A percentile compares a stretch with the other conserved stretches of the same genome.
These are phyloP conservation scores for Penicillium sp. DNA, from an alignment of 2,329 filamentous ascomycete species.

Conservation along the genomic window DNA sequence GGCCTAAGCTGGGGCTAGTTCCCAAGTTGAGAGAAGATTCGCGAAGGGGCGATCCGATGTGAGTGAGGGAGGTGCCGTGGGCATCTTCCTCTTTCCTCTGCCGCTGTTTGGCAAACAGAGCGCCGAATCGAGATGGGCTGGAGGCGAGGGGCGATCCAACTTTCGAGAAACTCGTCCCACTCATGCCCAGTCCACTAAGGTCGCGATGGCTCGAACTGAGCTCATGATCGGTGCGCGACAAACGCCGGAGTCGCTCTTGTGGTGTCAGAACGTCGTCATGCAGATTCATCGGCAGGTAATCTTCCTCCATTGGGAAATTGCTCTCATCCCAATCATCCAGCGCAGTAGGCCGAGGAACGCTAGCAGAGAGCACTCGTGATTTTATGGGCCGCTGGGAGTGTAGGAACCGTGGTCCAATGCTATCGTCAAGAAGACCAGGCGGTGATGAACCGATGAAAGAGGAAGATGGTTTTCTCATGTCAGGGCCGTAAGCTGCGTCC, in stretches of 20 bases:
- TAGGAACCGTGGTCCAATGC: constrained; percentile 54
- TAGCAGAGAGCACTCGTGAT: constrained; percentile 52
- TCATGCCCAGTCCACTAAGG: constrained; percentile 45
- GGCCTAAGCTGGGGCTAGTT: constrained; percentile 45
- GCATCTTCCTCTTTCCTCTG: constrained; percentile 45
- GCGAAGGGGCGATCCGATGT: constrained; percentile 58
- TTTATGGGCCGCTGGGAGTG: constrained; percentile 58
- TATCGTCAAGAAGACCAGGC: constrained; percentile 58
- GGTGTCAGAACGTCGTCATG: constrained; percentile 57
- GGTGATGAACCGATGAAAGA: constrained; percentile 50
- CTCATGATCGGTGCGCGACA: constrained; percentile 52
- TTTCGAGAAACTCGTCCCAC: constrained; percentile 41
- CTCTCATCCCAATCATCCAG: constrained; percentile 53
- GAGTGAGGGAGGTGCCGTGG: constrained; percentile 45
- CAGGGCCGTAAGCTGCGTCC: constrained; percentile 61
- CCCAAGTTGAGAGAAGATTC: constrained; percentile 49
- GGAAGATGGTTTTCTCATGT: constrained; percentile 55
- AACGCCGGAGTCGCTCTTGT: constrained; percentile 51
- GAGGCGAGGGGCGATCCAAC: constrained; percentile 49
- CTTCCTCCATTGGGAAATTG: constrained; percentile 80
- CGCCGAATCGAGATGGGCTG: constrained; percentile 56
- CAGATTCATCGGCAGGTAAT: constrained; percentile 67
- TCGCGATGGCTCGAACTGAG: constrained; percentile 41
- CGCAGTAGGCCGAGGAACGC: constrained; percentile 46
- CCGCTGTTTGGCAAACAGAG: constrained; percentile 48